Evolutionary conservation across 192 early-diverging fungal genomes (phyloP), one percentile per base, ranked within the genome.

Genomic region (Funneliformis mosseae): DNA sequence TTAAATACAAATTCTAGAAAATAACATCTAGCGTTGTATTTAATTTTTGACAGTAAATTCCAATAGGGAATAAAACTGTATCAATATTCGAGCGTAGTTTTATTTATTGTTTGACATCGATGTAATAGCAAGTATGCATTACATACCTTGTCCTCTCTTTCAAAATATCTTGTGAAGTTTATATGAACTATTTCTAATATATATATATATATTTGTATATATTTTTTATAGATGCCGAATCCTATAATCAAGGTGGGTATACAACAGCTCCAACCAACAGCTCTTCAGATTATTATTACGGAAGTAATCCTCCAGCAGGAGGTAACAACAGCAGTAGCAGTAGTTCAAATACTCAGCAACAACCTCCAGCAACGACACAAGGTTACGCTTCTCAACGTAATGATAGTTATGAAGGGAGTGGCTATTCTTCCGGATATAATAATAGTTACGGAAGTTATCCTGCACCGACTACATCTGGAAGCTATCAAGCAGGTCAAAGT

Each of bases 171-270:
- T 71, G 69, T 28, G 7, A 14, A 68, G 5, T 73, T 42, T 21
- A 74, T 50, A 14, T 45, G 23, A 74, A 74, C 14, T 28, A 6
- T n/a, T 45, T 25, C 5, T 25, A n/a, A n/a, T n/a, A n/a, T n/a
- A n/a, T n/a, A n/a, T n/a, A n/a, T n/a, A n/a, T n/a, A n/a, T n/a
- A n/a, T n/a, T n/a, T n/a, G n/a, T n/a, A n/a, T 18, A 28, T 43
- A 71, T 43, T 42, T 18, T 55, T 60, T 61, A 61, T 68, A 78
- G 77, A 78, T 78, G 50, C 67, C 77, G 77, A 78, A 21, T 63
- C 77, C 25, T 78, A 78, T 67, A 78, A 25, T 78, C 77, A 78
- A 78, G 39, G 77, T 78, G 77, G 66, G 42, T 78, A 78, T 67
- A 28, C 63, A 50, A n/a, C n/a, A n/a, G 62, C 43, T n/a, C 50